A percentile compares a stretch with the other conserved stretches of the same genome.
Conservation (phyloP, 2,329 filamentous ascomycete genomes). For the Dactylellina parvicollis region DNA sequence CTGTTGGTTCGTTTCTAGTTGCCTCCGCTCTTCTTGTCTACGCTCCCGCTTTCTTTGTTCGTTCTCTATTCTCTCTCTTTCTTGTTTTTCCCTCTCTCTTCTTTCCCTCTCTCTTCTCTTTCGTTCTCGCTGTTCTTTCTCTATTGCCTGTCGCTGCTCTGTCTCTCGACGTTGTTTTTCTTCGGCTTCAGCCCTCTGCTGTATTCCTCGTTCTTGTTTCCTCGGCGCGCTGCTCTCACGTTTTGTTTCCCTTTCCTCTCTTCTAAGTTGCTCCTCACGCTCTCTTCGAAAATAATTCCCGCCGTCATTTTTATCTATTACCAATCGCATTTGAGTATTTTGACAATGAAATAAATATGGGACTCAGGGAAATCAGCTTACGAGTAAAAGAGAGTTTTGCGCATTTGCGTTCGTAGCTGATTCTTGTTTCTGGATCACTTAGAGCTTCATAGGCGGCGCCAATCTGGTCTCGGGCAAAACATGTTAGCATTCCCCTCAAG, state of each 20-base stretch:
- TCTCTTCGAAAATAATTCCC: slow-evolving; percentile 28
- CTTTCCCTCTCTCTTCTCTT: not conserved
- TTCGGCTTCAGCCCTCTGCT: slow-evolving; percentile 19
- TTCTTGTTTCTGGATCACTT: slow-evolving; percentile 4
- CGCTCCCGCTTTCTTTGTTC: not conserved
- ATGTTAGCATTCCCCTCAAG: not conserved
- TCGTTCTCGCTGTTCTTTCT: not conserved
- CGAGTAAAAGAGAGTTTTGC: slow-evolving; percentile 30
- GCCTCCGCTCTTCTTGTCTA: not conserved
- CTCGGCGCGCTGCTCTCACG: slow-evolving; percentile 21
- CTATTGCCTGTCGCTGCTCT: not conserved
- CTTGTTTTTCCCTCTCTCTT: slow-evolving; percentile 8
- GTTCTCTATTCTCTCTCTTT: slow-evolving; percentile 8
- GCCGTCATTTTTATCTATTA: slow-evolving; percentile 20
- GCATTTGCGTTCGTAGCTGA: slow-evolving; percentile 24
- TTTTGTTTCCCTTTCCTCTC: slow-evolving; percentile 12
- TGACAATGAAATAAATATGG: not conserved
- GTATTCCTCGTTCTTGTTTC: slow-evolving; percentile 8
- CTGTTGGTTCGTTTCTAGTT: not conserved
- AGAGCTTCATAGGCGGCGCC: slow-evolving; percentile 13
- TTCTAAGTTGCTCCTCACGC: slow-evolving; percentile 5
- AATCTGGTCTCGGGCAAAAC: not conserved
- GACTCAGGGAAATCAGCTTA: not conserved
- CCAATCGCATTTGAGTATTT: not conserved
- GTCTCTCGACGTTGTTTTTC: slow-evolving; percentile 2